A percentile compares a stretch with the other conserved stretches of the same genome.
Evolutionary conservation across 108 stramenopile species (phyloP).

Genomic region (Cyclotella sp.): DNA sequence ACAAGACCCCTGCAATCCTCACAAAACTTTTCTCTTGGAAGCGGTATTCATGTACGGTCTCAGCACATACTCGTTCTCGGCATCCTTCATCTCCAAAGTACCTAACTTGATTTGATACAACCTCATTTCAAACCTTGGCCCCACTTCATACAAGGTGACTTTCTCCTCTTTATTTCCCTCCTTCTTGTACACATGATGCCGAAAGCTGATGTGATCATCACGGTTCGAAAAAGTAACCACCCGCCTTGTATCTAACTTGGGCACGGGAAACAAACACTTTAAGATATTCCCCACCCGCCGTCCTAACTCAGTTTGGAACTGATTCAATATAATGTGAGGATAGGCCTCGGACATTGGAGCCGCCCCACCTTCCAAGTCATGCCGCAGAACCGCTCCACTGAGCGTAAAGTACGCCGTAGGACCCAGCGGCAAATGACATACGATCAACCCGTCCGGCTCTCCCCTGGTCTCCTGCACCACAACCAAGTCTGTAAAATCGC

Average conservation of each 20-base stretch:
- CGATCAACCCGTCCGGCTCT: slow-evolving; percentile 97
- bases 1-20: too few relatives aligned
- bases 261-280: slow-evolving; percentile 96
- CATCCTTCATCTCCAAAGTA: slow-evolving; percentile 95
- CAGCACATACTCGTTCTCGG: slow-evolving; percentile 97
- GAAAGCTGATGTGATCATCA: slow-evolving; percentile 96
- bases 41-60: slow-evolving; percentile 98
- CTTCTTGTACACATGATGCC: slow-evolving; percentile 97
- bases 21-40: slow-evolving; percentile 83
- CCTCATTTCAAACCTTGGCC: slow-evolving; percentile 98
- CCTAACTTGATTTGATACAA: slow-evolving; percentile 96
- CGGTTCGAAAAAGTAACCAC: slow-evolving; percentile 96
- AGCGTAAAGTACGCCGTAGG: slow-evolving; percentile 98
- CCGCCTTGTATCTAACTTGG: slow-evolving; percentile 88
- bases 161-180: slow-evolving; percentile 66
- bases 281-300: slow-evolving; percentile 92
- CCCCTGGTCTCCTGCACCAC: slow-evolving; percentile 98
- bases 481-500: slow-evolving; percentile 97
- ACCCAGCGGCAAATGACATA: slow-evolving; percentile 98
- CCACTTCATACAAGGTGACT: slow-evolving; percentile 94
- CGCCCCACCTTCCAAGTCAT: slow-evolving; percentile 95
- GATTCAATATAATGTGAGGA: slow-evolving; percentile 93
- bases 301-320: slow-evolving; percentile 87
- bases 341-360: slow-evolving; percentile 96
- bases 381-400: slow-evolving; percentile 89